Conservation (phyloP, 1,284 basidiomycete species). For the Golubevia sp. region DNA sequence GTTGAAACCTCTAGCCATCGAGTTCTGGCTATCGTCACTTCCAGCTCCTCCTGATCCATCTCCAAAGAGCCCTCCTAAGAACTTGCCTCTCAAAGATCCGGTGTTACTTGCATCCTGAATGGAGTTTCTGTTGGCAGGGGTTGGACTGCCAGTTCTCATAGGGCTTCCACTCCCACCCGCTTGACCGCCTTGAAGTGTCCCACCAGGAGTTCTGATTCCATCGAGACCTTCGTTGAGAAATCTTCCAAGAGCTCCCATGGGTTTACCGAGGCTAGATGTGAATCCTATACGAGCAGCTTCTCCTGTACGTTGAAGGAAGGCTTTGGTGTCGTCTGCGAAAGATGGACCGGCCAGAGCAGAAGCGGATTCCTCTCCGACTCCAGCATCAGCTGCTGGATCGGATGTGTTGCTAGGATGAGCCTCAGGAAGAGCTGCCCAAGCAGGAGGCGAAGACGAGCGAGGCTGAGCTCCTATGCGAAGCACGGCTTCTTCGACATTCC, state of each 20-base stretch:
- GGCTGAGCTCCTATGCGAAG: slow-evolving; percentile 1
- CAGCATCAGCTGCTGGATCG: slow-evolving; percentile 19
- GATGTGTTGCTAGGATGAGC: slow-evolving; percentile 19
- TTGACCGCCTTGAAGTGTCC: background rate
- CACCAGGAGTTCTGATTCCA: slow-evolving; percentile 32
- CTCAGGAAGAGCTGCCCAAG: slow-evolving; percentile 1
- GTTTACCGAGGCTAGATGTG: slow-evolving; percentile 24
- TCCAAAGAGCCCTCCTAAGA: slow-evolving; percentile 8
- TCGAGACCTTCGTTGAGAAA: slow-evolving; percentile 55
- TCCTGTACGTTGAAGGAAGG: slow-evolving; percentile 54
- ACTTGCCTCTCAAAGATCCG: background rate
- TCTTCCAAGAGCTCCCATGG: slow-evolving; percentile 50
- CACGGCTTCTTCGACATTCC: slow-evolving; percentile 32
- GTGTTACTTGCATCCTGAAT: slow-evolving; percentile 1
- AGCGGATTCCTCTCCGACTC: slow-evolving; percentile 34
- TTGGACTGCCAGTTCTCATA: background rate
- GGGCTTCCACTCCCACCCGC: background rate
- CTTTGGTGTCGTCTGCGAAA: slow-evolving; percentile 54
- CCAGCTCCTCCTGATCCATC: background rate
- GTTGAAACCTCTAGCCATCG: slow-evolving; percentile 2
- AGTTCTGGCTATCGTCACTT: slow-evolving; percentile 5
- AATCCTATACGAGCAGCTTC: slow-evolving; percentile 51
- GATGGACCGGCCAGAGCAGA: slow-evolving; percentile 23
- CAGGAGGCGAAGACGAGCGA: too few species aligned
- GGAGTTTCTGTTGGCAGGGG: slow-evolving; percentile 4